Percentiles rank a stretch among this genome's conserved stretches.
Conservation (phyloP, 768 basidiomycete genomes). For the Hydnomerulius pinastri region DNA sequence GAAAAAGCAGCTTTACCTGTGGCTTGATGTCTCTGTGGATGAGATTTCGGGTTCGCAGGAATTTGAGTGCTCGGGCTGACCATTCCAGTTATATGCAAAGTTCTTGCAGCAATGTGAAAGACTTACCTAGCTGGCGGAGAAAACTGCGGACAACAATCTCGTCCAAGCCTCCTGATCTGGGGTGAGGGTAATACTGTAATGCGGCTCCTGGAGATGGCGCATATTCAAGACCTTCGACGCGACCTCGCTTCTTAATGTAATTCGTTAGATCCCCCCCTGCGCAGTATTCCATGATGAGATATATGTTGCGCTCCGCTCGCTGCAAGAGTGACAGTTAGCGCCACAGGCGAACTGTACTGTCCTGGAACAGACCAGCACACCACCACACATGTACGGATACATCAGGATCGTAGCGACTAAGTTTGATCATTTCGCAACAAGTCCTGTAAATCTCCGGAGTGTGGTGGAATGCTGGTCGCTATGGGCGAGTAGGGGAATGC, state of each 20-base stretch:
- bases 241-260: conserved; percentile 97
- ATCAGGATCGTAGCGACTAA: neutral
- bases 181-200: conserved; percentile 88
- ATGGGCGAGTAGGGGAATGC: conserved; percentile 2
- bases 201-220: conserved; percentile 66
- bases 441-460: neutral
- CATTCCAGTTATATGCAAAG: conserved; percentile 1
- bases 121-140: conserved; percentile 81
- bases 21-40: conserved; percentile 99
- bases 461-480: neutral
- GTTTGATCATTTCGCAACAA: neutral
- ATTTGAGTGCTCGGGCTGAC: conserved; percentile 89
- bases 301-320: conserved; percentile 79
- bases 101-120: neutral
- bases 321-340: conserved; percentile 28
- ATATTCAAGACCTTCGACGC: conserved; percentile 87
- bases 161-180: conserved; percentile 85
- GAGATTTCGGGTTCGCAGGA: conserved; percentile 82
- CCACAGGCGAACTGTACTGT: neutral
- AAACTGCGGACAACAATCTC: conserved; percentile 92
- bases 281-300: conserved; percentile 98
- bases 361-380: neutral
- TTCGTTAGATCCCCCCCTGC: conserved; percentile 94
- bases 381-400: neutral
- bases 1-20: conserved; percentile 49